phyloP scores from a whole-genome alignment of 169 alveolate species.

The Eimeria falciformis region DNA sequence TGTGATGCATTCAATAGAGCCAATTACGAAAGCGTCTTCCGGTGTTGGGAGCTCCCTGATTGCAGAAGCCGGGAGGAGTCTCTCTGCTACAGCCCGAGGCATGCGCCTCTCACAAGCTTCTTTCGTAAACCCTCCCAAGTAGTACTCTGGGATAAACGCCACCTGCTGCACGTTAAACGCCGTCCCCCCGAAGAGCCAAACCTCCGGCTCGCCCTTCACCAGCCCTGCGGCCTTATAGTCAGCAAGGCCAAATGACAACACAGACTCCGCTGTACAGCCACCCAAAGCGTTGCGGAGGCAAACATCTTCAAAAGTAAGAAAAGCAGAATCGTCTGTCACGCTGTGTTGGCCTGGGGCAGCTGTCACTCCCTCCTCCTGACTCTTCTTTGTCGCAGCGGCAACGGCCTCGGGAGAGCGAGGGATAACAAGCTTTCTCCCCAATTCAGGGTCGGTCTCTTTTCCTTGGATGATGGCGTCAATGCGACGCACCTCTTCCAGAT shows the following conservation, averaged over 20 bases:
- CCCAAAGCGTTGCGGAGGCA: constrained; percentile 83
- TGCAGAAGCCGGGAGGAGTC: constrained; percentile 78
- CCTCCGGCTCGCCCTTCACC: constrained; percentile 81
- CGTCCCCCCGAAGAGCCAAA: constrained; percentile 83
- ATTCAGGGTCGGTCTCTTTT: constrained; percentile 84
- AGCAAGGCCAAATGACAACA: constrained; percentile 79
- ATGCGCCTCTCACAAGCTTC: constrained; percentile 81
- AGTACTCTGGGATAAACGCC: constrained; percentile 84
- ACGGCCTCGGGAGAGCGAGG: constrained; percentile 78
- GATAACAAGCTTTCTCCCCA: constrained; percentile 81
- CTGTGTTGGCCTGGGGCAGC: constrained; percentile 62
- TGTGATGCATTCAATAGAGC: constrained; percentile 81
- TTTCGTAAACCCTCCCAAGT: constrained; percentile 80
- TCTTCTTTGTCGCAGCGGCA: background rate
- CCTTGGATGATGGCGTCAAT: constrained; percentile 84
- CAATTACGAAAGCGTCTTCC: constrained; percentile 80
- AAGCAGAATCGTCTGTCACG: constrained; percentile 76
- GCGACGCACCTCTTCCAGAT: constrained; percentile 81
- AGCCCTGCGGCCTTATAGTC: constrained; percentile 80
- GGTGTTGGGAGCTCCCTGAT: constrained; percentile 53
- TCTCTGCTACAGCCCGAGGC: constrained; percentile 80
- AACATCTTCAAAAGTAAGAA: constrained; percentile 82
- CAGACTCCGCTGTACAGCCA: constrained; percentile 81
- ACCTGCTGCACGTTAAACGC: constrained; percentile 83
- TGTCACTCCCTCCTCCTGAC: background rate